Conservation (phyloP, 371 early-diverging fungal species). For the Rhizopus microsporus region DNA sequence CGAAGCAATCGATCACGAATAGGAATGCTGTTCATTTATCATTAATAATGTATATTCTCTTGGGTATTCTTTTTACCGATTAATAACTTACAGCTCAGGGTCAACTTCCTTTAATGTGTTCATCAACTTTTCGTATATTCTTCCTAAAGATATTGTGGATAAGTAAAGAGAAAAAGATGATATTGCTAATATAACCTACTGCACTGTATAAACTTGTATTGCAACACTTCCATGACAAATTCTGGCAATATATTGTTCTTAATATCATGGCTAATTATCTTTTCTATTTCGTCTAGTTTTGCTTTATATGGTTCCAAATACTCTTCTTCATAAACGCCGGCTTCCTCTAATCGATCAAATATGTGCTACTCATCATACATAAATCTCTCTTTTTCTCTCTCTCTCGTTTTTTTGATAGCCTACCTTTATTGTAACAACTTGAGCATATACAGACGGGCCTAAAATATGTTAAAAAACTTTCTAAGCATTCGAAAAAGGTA, state of each 20-base stretch:
- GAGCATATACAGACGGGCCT: slow-evolving; percentile 76
- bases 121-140: slow-evolving; percentile 32
- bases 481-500: not conserved
- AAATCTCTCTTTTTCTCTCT: not conserved
- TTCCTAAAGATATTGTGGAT: slow-evolving; percentile 17
- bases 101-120: slow-evolving; percentile 44
- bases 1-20: slow-evolving; percentile 64
- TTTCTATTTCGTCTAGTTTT: slow-evolving; percentile 43
- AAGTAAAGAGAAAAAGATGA: not conserved
- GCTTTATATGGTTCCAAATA: slow-evolving; percentile 38
- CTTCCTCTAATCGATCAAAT: slow-evolving; percentile 67
- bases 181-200: slow-evolving; percentile 24
- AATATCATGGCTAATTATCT: slow-evolving; percentile 32
- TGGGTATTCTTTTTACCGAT: not conserved
- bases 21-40: slow-evolving; percentile 46
- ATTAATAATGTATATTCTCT: not conserved
- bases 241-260: slow-evolving; percentile 30
- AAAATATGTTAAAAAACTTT: not conserved
- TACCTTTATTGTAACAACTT: slow-evolving; percentile 79
- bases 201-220: slow-evolving; percentile 41
- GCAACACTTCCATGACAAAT: slow-evolving; percentile 35
- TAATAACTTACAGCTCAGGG: slow-evolving; percentile 40
- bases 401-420: slow-evolving; percentile 4
- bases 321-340: slow-evolving; percentile 65
- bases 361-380: slow-evolving; percentile 58